phyloP scores from a whole-genome alignment of 2,329 filamentous ascomycete species.

The Aurifilum marmelostoma region DNA sequence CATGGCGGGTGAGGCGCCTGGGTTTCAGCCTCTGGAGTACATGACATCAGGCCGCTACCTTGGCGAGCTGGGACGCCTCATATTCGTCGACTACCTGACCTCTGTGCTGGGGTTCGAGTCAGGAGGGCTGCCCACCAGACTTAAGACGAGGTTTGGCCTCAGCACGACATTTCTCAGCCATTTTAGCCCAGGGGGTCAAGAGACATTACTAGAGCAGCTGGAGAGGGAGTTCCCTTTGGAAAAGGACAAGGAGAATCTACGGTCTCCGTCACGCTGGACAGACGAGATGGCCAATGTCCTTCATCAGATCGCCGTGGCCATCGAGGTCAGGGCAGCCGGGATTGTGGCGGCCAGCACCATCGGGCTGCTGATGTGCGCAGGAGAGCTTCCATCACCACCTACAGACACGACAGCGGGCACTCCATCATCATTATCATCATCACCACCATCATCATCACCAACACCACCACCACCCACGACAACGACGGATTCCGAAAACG shows the following conservation, averaged over 20 bases:
- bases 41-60: slow-evolving; percentile 81
- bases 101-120: slow-evolving; percentile 44
- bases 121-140: slow-evolving; percentile 55
- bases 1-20: slow-evolving; percentile 66
- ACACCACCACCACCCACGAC: no score
- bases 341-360: slow-evolving; percentile 74
- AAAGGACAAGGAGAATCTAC: slow-evolving; percentile 38
- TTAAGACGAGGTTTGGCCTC: slow-evolving; percentile 64
- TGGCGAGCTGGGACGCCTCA: slow-evolving; percentile 73
- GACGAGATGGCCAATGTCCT: slow-evolving; percentile 60
- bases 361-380: slow-evolving; percentile 69
- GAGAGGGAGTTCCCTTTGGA: slow-evolving; percentile 56
- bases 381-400: slow-evolving; percentile 57
- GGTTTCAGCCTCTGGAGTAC: slow-evolving; percentile 83
- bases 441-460: no score
- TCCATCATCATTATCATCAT: neutral
- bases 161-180: slow-evolving; percentile 75
- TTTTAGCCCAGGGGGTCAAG: slow-evolving; percentile 58
- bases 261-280: slow-evolving; percentile 64
- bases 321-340: slow-evolving; percentile 73
- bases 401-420: neutral
- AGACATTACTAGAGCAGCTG: slow-evolving; percentile 50
- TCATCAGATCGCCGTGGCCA: slow-evolving; percentile 68
- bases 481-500: slow-evolving; percentile 8
- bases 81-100: slow-evolving; percentile 67